Conservation (phyloP, 441 rosid genomes). For the Gossypium aridum region DNA sequence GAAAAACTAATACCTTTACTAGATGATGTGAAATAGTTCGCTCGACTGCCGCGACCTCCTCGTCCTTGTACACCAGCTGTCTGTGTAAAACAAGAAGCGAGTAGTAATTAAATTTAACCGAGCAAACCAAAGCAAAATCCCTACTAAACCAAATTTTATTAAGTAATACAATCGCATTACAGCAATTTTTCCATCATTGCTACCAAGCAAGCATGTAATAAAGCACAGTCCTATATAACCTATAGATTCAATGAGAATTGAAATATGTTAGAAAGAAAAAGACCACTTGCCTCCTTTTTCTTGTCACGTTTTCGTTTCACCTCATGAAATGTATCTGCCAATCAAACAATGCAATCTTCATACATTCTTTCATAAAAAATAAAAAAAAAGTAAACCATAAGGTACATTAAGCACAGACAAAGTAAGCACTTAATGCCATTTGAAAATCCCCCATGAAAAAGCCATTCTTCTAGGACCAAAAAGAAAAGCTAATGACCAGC, state of each 20-base stretch:
- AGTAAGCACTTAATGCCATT: not conserved
- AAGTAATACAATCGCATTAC: not conserved
- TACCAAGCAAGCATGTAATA: conserved; percentile 4
- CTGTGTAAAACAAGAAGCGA: conserved; percentile 30
- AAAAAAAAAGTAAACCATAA: not conserved
- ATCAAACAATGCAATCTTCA: not conserved
- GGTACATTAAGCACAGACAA: not conserved
- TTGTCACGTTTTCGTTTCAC: conserved; percentile 60
- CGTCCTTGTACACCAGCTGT: conserved; percentile 28
- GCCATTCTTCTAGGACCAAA: not conserved
- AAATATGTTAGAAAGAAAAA: conserved; percentile 2
- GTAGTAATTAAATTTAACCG: not conserved
- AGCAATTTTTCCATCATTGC: not conserved
- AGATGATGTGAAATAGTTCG: conserved; percentile 39
- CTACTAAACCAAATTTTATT: not conserved
- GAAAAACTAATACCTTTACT: conserved; percentile 25
- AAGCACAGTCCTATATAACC: not conserved
- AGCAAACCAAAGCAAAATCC: not conserved
- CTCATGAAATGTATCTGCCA: conserved; percentile 89
- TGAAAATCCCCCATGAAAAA: not conserved
- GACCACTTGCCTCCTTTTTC: conserved; percentile 58
- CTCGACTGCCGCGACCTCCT: conserved; percentile 44
- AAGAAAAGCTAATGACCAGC: conserved; percentile 1
- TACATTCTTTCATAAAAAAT: not conserved
- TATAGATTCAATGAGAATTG: not conserved